Percentiles rank a stretch among this genome's conserved stretches.
phyloP scores from a whole-genome alignment of 495 filamentous ascomycete genomes.

The Amorphotheca resinae region DNA sequence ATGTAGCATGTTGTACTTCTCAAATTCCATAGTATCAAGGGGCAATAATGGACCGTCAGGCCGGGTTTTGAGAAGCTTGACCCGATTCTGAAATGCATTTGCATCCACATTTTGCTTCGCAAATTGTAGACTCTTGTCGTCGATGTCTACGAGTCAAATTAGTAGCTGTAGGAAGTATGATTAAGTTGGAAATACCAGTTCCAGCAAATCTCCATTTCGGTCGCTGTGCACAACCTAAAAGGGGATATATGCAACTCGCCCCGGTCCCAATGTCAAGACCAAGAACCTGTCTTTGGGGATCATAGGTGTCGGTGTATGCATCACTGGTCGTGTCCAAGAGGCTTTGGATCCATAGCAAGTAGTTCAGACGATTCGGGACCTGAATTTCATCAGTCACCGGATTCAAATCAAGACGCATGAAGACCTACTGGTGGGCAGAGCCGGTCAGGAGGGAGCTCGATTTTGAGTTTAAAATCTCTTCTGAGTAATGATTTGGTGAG shows the following conservation, averaged over 20 bases:
- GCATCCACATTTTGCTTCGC: conserved; percentile 48
- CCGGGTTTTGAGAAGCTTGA: conserved; percentile 46
- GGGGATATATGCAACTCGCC: conserved; percentile 80
- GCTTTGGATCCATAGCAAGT: conserved; percentile 80
- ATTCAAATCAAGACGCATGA: background rate
- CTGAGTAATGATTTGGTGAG: conserved; percentile 70
- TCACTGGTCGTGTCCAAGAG: conserved; percentile 63
- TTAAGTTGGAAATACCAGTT: conserved; percentile 39
- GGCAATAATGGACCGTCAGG: conserved; percentile 47
- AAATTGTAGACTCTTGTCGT: conserved; percentile 52
- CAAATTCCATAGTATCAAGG: conserved; percentile 37
- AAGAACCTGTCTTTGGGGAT: conserved; percentile 40
- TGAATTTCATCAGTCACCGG: conserved; percentile 18
- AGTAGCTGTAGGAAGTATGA: background rate
- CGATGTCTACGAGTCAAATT: conserved; percentile 49
- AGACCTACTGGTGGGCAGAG: conserved; percentile 74
- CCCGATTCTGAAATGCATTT: conserved; percentile 54
- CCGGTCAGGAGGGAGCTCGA: conserved; percentile 63
- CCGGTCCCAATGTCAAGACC: conserved; percentile 90
- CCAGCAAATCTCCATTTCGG: conserved; percentile 59
- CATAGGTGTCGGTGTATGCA: conserved; percentile 39
- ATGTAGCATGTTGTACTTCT: no score
- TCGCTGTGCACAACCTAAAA: conserved; percentile 61
- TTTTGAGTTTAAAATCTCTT: conserved; percentile 56
- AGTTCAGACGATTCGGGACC: conserved; percentile 76